A percentile compares a stretch with the other conserved stretches of the same genome.
phyloP scores from a whole-genome alignment of 2,329 filamentous ascomycete genomes.

The Botrytis medusae region DNA sequence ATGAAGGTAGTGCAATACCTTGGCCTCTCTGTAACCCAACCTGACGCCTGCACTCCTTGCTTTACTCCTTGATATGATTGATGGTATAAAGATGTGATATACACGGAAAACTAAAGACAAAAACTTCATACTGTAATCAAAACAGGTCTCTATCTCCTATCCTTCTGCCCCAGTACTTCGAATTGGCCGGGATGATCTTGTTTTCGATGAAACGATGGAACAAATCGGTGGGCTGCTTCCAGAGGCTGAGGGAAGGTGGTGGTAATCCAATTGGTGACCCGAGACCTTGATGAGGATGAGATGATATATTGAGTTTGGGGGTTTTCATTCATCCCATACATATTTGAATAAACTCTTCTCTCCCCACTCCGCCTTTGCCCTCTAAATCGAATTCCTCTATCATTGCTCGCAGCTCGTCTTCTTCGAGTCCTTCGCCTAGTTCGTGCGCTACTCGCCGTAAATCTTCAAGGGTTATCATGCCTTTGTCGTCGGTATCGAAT shows the following conservation, averaged over 20 bases:
- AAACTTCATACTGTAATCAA: constrained; percentile 1
- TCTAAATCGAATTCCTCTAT: constrained; percentile 97
- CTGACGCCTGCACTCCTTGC: constrained; percentile 16
- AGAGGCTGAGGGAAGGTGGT: background rate
- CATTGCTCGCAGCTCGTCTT: constrained; percentile 92
- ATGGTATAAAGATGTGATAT: constrained; percentile 12
- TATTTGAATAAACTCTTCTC: constrained; percentile 60
- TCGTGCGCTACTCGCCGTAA: constrained; percentile 84
- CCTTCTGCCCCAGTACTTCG: background rate
- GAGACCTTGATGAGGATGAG: constrained; percentile 1
- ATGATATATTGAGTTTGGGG: background rate
- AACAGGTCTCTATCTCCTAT: constrained; percentile 10
- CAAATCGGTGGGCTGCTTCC: constrained; percentile 6
- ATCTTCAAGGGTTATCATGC: constrained; percentile 85
- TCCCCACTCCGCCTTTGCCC: constrained; percentile 76
- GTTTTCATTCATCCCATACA: constrained; percentile 38
- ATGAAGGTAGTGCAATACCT: constrained; percentile 9
- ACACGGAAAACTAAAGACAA: background rate
- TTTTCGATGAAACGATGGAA: background rate
- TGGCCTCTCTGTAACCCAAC: background rate
- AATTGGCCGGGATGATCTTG: background rate
- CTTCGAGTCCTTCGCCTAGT: constrained; percentile 86
- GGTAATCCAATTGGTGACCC: constrained; percentile 7
- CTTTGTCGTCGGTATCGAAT: constrained; percentile 91
- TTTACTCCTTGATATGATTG: constrained; percentile 5